Evolutionary conservation across 2,329 filamentous ascomycete genomes (phyloP).

Genomic region (Apiospora marii): DNA sequence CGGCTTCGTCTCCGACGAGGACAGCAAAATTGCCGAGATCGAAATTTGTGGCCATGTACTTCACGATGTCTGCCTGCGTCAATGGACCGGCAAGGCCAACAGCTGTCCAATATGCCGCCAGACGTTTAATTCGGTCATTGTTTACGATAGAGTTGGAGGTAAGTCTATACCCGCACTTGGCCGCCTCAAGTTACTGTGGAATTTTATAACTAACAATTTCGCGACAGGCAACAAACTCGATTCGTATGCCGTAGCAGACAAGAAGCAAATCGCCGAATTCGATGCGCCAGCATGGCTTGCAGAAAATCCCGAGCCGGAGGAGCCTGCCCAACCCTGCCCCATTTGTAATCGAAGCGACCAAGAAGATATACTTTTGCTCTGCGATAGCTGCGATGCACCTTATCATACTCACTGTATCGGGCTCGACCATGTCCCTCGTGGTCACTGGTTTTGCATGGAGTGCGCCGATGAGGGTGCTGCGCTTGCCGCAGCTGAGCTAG

Average conservation of each 20-base stretch:
- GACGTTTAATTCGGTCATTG: slow-evolving; percentile 87
- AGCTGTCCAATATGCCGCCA: slow-evolving; percentile 97
- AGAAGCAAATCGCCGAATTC: slow-evolving; percentile 89
- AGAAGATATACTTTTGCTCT: slow-evolving; percentile 85
- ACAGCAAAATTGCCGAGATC: slow-evolving; percentile 63
- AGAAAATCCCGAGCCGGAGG: slow-evolving; percentile 76
- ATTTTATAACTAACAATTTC: slow-evolving; percentile 33
- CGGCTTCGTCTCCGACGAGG: slow-evolving; percentile 35
- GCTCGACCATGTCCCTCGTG: slow-evolving; percentile 76
- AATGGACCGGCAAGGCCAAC: slow-evolving; percentile 96
- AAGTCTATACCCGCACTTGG: slow-evolving; percentile 47
- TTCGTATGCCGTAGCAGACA: slow-evolving; percentile 76
- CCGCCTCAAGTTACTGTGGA: neutral
- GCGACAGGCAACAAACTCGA: slow-evolving; percentile 62
- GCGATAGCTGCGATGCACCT: slow-evolving; percentile 87
- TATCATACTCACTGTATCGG: slow-evolving; percentile 95
- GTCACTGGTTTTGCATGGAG: slow-evolving; percentile 90
- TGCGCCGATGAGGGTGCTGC: slow-evolving; percentile 62
- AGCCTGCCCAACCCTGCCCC: slow-evolving; percentile 77
- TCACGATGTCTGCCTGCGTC: slow-evolving; percentile 90
- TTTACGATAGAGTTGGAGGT: slow-evolving; percentile 84
- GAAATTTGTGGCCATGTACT: slow-evolving; percentile 88
- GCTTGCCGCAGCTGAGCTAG: slow-evolving; percentile 51
- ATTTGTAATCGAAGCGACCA: slow-evolving; percentile 84
- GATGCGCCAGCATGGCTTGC: slow-evolving; percentile 79